phyloP scores from a whole-genome alignment of 768 basidiomycete genomes.

The Fibroporia radiculosa region DNA sequence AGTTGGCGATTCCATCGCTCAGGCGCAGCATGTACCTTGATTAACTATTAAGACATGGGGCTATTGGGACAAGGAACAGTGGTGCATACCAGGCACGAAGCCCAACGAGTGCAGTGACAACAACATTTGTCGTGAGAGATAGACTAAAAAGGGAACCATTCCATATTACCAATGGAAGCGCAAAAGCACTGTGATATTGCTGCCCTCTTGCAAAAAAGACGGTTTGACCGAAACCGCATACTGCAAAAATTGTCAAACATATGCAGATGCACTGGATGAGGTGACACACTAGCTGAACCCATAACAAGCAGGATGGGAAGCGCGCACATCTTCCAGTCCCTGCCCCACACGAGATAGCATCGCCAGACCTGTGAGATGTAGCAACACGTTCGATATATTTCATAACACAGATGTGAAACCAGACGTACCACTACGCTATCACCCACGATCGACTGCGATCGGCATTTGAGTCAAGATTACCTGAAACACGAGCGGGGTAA shows the following conservation, averaged over 20 bases:
- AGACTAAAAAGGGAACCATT: conserved; percentile 29
- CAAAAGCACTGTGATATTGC: conserved; percentile 26
- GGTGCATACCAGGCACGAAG: conserved; percentile 24
- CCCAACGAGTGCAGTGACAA: conserved; percentile 26
- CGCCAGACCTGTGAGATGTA: conserved; percentile 24
- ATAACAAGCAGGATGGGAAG: conserved; percentile 23
- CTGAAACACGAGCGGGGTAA: not conserved
- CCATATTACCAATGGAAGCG: conserved; percentile 22
- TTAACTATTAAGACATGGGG: not conserved
- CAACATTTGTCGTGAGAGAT: conserved; percentile 27
- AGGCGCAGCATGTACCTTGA: conserved; percentile 19
- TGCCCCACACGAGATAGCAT: conserved; percentile 28
- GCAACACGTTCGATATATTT: too few species aligned
- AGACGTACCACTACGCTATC: conserved; percentile 25
- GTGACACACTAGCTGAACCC: conserved; percentile 22
- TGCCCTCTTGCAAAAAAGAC: conserved; percentile 22
- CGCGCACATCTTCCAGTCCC: conserved; percentile 23
- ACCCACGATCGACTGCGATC: conserved; percentile 22
- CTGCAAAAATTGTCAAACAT: conserved; percentile 10
- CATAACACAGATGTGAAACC: not conserved
- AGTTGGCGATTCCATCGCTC: conserved; percentile 11
- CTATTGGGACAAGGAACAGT: not conserved
- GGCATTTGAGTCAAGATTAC: not conserved
- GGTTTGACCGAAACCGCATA: conserved; percentile 26
- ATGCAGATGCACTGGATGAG: not conserved